Conservation (phyloP, 2,329 filamentous ascomycete genomes). For the Venturiaceae sp. region DNA sequence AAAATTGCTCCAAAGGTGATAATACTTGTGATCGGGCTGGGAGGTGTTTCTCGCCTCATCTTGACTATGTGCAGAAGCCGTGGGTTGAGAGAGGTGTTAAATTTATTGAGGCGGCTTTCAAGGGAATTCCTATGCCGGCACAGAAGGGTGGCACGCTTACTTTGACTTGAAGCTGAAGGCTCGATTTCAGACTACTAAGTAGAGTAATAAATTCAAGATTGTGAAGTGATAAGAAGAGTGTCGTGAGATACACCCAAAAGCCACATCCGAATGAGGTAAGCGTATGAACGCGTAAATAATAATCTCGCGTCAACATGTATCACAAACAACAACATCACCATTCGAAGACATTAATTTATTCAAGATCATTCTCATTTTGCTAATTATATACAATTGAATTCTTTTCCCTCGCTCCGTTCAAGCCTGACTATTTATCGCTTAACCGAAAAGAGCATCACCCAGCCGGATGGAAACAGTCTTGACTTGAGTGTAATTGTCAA, state of each 20-base stretch:
- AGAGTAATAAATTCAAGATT: too few species aligned
- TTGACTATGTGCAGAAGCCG: slow-evolving; percentile 4
- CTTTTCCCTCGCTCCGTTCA: background rate
- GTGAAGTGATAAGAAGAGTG: too few species aligned
- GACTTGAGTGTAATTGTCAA: slow-evolving; percentile 35
- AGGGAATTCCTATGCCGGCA: slow-evolving; percentile 4
- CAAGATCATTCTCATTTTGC: background rate
- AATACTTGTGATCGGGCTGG: slow-evolving; percentile 1
- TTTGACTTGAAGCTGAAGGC: slow-evolving; percentile 5
- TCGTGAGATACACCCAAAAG: too few species aligned
- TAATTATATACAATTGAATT: background rate
- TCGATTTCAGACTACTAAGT: too few species aligned
- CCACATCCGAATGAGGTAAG: too few species aligned
- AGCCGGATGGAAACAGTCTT: slow-evolving; percentile 38
- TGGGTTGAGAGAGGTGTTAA: slow-evolving; percentile 3
- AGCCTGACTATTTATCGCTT: background rate
- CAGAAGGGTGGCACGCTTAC: slow-evolving; percentile 1
- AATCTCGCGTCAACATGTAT: too few species aligned
- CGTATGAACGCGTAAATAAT: too few species aligned
- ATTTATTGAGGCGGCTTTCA: slow-evolving; percentile 7
- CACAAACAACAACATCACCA: too few species aligned
- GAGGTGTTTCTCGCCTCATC: slow-evolving; percentile 8
- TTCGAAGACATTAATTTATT: too few species aligned
- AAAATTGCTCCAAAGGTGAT: slow-evolving; percentile 6
- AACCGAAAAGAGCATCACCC: slow-evolving; percentile 36